Percentiles rank a stretch among this genome's conserved stretches.
Conservation (phyloP, 108 stramenopile species). For the Skeletonema potamos region DNA sequence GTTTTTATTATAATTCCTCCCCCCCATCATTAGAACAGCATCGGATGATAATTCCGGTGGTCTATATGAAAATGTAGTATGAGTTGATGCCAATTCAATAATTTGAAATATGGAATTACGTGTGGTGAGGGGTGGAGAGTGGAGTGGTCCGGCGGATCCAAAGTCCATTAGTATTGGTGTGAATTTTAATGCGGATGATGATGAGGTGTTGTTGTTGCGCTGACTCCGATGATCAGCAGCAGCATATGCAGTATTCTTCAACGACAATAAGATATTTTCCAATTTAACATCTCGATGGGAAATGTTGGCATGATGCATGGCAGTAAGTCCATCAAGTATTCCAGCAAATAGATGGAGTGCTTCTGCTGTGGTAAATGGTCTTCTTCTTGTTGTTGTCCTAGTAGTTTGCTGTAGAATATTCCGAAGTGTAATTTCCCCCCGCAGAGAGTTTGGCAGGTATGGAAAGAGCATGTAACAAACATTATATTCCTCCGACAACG, state of each 20-base stretch:
- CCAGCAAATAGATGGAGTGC: conserved; percentile 59
- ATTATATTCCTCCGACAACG: conserved; percentile 30
- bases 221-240: too few relatives aligned
- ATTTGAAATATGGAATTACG: conserved; percentile 18
- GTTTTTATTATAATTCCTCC: too few relatives aligned
- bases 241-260: background rate
- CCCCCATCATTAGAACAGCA: too few relatives aligned
- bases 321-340: conserved; percentile 49
- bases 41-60: conserved; percentile 88
- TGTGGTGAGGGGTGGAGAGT: conserved; percentile 17
- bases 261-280: conserved; percentile 66
- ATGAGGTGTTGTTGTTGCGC: background rate
- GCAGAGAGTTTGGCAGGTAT: conserved; percentile 51
- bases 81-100: conserved; percentile 57
- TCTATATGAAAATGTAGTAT: conserved; percentile 82
- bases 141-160: conserved; percentile 47
- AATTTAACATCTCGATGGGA: conserved; percentile 86
- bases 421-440: conserved; percentile 66
- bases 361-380: conserved; percentile 20
- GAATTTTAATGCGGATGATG: background rate
- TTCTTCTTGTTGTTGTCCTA: background rate
- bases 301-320: conserved; percentile 63
- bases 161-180: conserved; percentile 71
- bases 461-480: conserved; percentile 88
- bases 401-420: conserved; percentile 44